phyloP scores from a whole-genome alignment of 2,329 filamentous ascomycete genomes.

The Hirsutella thompsonii region DNA sequence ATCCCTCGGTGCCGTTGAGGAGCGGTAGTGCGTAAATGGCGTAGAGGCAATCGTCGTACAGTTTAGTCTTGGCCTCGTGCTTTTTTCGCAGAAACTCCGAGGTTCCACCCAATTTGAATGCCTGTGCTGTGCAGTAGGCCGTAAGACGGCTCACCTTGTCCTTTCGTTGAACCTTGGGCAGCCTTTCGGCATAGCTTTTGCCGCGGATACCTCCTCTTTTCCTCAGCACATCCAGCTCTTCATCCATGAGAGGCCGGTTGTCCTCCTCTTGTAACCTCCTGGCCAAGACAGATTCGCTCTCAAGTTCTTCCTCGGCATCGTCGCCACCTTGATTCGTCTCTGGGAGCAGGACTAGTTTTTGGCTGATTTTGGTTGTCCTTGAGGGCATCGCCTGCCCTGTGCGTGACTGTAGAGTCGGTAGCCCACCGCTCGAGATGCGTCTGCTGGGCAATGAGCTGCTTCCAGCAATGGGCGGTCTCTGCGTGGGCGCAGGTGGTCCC shows the following conservation, averaged over 20 bases:
- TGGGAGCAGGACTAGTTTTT: conserved; percentile 90
- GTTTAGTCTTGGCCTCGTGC: conserved; percentile 84
- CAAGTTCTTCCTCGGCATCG: conserved; percentile 43
- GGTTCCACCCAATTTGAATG: conserved; percentile 80
- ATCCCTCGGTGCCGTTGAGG: conserved; percentile 74
- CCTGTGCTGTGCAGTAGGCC: conserved; percentile 91
- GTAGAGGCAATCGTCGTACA: conserved; percentile 97
- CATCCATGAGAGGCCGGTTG: conserved; percentile 50
- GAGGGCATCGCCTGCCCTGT: conserved; percentile 57
- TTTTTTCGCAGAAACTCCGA: conserved; percentile 78
- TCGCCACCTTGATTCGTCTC: conserved; percentile 55
- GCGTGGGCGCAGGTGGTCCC: conserved; percentile 44
- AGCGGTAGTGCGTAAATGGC: conserved; percentile 88
- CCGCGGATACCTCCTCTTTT: conserved; percentile 50
- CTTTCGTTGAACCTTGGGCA: conserved; percentile 77
- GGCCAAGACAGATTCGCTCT: conserved; percentile 26
- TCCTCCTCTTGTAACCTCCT: conserved; percentile 41
- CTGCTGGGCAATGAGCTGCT: conserved; percentile 9
- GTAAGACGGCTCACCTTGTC: conserved; percentile 85
- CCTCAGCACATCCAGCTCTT: conserved; percentile 51
- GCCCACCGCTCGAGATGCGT: conserved; percentile 21
- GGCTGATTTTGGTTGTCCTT: conserved; percentile 84
- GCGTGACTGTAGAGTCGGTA: conserved; percentile 27
- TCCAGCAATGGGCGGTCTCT: conserved; percentile 10
- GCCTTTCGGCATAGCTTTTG: conserved; percentile 87